phyloP scores from a whole-genome alignment of 2,329 filamentous ascomycete genomes.

The Xylaria sp. region DNA sequence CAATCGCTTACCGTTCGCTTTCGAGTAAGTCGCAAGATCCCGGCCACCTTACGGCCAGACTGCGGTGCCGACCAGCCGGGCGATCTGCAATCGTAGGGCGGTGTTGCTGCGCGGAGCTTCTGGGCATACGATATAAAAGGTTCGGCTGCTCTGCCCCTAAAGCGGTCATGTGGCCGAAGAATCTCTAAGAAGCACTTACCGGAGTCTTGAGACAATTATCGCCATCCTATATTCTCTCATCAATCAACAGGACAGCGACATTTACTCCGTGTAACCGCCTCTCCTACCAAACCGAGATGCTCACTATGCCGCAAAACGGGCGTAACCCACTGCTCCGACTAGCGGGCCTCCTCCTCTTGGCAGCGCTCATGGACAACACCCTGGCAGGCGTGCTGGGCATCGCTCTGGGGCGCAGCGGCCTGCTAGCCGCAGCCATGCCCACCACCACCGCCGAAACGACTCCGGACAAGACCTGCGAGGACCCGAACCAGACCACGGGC shows the following conservation, averaged over 20 bases:
- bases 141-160: neutral
- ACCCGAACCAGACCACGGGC: constrained; percentile 17
- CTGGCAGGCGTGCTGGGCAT: neutral
- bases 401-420: neutral
- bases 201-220: too few species aligned
- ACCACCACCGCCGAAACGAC: constrained; percentile 5
- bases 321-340: constrained; percentile 1
- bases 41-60: neutral
- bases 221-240: too few species aligned
- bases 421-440: constrained; percentile 9
- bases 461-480: constrained; percentile 16
- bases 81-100: constrained; percentile 8
- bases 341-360: constrained; percentile 6
- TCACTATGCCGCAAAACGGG: constrained; percentile 13
- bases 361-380: constrained; percentile 4
- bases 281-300: neutral
- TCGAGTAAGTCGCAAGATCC: neutral
- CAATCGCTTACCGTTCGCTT: too few species aligned
- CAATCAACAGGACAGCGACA: neutral
- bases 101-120: neutral
- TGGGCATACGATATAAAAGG: neutral
- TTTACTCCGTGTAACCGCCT: neutral
- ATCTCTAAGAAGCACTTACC: neutral
- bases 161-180: neutral
- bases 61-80: constrained; percentile 12